These are phyloP conservation scores for Aspergillus alliaceus DNA, from an alignment of 2,329 filamentous ascomycete genomes.

Conservation along the genomic window DNA sequence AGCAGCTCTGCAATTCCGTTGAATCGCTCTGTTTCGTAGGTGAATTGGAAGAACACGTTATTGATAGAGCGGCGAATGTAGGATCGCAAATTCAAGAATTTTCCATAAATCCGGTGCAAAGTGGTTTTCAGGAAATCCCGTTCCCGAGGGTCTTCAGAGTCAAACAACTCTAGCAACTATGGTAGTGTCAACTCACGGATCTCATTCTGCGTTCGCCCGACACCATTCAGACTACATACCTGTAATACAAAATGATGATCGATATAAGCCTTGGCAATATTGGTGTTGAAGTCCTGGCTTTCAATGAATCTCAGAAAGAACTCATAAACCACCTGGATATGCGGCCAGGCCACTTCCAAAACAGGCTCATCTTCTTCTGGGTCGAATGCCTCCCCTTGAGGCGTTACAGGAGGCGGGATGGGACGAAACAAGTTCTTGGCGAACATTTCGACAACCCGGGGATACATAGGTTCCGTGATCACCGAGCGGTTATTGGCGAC, in stretches of 20 bases:
- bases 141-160: constrained; percentile 95
- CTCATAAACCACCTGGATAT: constrained; percentile 99
- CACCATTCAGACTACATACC: constrained; percentile 37
- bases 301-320: constrained; percentile 99
- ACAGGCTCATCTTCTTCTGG: constrained; percentile 98
- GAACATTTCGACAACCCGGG: constrained; percentile 98
- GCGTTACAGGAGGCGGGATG: constrained; percentile 95
- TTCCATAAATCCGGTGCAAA: constrained; percentile 95
- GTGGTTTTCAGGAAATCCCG: constrained; percentile 98
- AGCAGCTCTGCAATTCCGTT: constrained; percentile 96
- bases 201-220: not conserved
- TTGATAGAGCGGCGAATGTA: constrained; percentile 99
- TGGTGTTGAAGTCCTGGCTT: constrained; percentile 99
- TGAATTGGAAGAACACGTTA: constrained; percentile 99
- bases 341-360: constrained; percentile 96
- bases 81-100: constrained; percentile 95
- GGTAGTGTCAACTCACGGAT: constrained; percentile 8
- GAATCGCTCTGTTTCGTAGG: constrained; percentile 97
- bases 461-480: constrained; percentile 99
- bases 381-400: constrained; percentile 96
- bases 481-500: constrained; percentile 98
- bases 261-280: constrained; percentile 98
- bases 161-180: constrained; percentile 90
- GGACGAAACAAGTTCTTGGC: constrained; percentile 97
- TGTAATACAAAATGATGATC: constrained; percentile 96